Conservation (phyloP, 345 rosid species). For the Populus alba region DNA sequence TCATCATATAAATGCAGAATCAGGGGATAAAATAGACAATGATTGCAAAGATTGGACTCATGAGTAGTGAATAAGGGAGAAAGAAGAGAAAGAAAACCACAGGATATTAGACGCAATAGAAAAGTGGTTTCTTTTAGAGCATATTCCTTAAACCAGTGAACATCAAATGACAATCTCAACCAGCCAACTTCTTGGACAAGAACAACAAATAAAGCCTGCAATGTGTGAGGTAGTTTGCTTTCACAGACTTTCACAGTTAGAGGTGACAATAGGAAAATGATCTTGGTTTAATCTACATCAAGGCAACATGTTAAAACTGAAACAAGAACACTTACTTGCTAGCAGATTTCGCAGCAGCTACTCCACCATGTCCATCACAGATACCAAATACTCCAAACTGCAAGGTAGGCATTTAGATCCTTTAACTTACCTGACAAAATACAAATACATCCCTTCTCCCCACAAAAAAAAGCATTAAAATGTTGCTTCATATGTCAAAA, state of each 20-base stretch:
- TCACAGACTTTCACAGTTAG: background rate
- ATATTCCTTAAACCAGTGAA: background rate
- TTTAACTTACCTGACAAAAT: slow-evolving; percentile 13
- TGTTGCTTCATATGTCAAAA: slow-evolving; percentile 12
- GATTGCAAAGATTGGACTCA: background rate
- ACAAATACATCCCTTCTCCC: background rate
- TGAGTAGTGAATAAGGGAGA: background rate
- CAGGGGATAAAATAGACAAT: background rate
- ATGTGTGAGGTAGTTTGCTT: background rate
- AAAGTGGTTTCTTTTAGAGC: background rate
- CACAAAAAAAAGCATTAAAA: background rate
- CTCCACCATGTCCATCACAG: slow-evolving; percentile 99
- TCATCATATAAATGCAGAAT: background rate
- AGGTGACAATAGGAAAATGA: background rate
- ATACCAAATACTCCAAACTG: slow-evolving; percentile 96
- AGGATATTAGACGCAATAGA: background rate
- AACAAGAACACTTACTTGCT: slow-evolving; percentile 65
- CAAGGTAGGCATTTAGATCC: slow-evolving; percentile 15
- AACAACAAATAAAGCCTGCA: background rate
- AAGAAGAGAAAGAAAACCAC: background rate
- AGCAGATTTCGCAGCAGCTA: slow-evolving; percentile 82
- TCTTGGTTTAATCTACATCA: slow-evolving; percentile 9
- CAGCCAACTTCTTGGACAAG: background rate
- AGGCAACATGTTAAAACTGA: slow-evolving; percentile 19
- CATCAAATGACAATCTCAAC: background rate